Evolutionary conservation across 2,329 filamentous ascomycete genomes (phyloP).

Genomic region (Alternaria panax): DNA sequence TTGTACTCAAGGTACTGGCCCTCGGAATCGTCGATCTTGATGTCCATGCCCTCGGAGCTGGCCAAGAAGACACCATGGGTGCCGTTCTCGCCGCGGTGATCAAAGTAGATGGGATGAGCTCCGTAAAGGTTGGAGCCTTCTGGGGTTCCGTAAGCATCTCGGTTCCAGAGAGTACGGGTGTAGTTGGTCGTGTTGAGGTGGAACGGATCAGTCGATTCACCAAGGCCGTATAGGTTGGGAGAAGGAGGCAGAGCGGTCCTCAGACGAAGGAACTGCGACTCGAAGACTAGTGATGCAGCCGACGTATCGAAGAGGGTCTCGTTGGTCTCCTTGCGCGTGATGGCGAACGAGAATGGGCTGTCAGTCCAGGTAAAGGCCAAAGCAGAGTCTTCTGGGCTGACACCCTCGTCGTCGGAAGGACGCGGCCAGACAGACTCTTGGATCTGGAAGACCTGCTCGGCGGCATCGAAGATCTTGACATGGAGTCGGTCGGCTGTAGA

Average conservation of each 20-base stretch:
- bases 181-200: constrained; percentile 73
- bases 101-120: constrained; percentile 77
- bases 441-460: constrained; percentile 74
- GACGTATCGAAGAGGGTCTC: constrained; percentile 74
- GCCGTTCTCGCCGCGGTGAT: constrained; percentile 64
- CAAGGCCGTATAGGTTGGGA: constrained; percentile 78
- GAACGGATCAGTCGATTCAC: constrained; percentile 76
- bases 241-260: constrained; percentile 72
- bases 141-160: constrained; percentile 69
- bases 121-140: constrained; percentile 73
- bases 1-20: constrained; percentile 81
- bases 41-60: constrained; percentile 65
- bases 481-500: constrained; percentile 68
- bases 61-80: constrained; percentile 49
- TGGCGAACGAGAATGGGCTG: constrained; percentile 71
- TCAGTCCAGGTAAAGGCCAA: constrained; percentile 63
- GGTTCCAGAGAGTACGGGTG: constrained; percentile 69
- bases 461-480: constrained; percentile 74
- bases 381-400: constrained; percentile 49
- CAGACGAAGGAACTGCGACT: constrained; percentile 77
- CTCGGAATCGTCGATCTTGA: constrained; percentile 72
- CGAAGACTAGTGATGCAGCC: constrained; percentile 72
- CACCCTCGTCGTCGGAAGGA: constrained; percentile 51
- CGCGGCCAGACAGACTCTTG: constrained; percentile 72
- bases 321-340: constrained; percentile 63